Evolutionary conservation across 2,329 filamentous ascomycete genomes (phyloP).

Genomic region (Coniochaeta hoffmannii): DNA sequence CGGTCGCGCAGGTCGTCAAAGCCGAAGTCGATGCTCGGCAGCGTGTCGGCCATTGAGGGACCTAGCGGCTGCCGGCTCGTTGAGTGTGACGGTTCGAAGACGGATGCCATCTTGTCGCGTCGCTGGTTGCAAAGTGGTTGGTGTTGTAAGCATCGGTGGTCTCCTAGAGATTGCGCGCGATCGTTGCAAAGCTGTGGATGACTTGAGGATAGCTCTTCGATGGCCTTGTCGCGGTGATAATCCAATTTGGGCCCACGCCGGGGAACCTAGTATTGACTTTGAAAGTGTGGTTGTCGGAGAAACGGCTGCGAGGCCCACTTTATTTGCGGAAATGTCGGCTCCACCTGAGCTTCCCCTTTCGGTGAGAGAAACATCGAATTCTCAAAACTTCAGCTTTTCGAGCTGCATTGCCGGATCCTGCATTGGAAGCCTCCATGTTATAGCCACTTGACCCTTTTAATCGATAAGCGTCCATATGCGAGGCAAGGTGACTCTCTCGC

Average conservation of each 20-base stretch:
- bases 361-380: background rate
- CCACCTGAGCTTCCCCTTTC: background rate
- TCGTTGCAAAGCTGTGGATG: too few relatives aligned
- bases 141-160: too few relatives aligned
- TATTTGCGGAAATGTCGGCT: background rate
- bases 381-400: background rate
- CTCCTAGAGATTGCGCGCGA: too few relatives aligned
- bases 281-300: background rate
- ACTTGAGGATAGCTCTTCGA: background rate
- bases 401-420: background rate
- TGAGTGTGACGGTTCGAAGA: slow-evolving; percentile 64
- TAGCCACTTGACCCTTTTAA: too few relatives aligned
- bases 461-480: too few relatives aligned
- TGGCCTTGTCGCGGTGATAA: background rate
- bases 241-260: background rate
- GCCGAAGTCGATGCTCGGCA: slow-evolving; percentile 89
- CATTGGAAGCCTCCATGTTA: too few relatives aligned
- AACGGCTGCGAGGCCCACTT: background rate
- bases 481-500: too few relatives aligned
- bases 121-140: background rate
- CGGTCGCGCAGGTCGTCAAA: slow-evolving; percentile 93
- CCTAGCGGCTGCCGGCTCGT: slow-evolving; percentile 54
- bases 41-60: slow-evolving; percentile 64
- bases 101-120: slow-evolving; percentile 39
- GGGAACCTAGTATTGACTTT: background rate